A percentile compares a stretch with the other conserved stretches of the same genome.
phyloP scores from a whole-genome alignment of 306 rosid species.

The Sindora glabra region DNA sequence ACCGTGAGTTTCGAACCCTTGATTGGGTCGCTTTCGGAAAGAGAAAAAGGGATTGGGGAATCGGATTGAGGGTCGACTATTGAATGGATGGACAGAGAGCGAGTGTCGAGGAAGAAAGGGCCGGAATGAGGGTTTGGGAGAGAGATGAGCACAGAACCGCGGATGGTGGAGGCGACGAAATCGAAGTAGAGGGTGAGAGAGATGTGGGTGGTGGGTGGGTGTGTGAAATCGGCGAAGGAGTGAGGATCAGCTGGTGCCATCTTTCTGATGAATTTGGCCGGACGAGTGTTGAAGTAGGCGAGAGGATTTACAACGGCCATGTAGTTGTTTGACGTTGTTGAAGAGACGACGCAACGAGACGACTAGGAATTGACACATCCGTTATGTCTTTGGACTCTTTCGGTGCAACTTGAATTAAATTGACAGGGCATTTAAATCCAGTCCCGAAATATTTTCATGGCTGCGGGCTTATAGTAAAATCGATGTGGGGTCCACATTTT shows the following conservation, averaged over 20 bases:
- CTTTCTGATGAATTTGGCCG: too few relatives aligned
- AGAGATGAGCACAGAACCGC: conserved; percentile 39
- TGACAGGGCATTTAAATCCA: too few relatives aligned
- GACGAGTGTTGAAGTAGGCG: too few relatives aligned
- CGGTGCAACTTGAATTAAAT: too few relatives aligned
- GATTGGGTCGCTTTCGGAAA: conserved; percentile 30
- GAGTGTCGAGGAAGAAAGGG: conserved; percentile 49
- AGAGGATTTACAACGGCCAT: too few relatives aligned
- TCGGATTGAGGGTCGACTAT: conserved; percentile 27
- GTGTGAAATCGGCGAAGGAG: conserved; percentile 51
- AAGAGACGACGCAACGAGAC: too few relatives aligned
- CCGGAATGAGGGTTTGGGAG: conserved; percentile 18
- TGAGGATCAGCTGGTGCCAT: conserved; percentile 63
- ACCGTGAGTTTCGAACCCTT: conserved; percentile 38
- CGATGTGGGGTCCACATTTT: too few relatives aligned
- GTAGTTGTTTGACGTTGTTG: too few relatives aligned
- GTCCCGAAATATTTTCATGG: too few relatives aligned
- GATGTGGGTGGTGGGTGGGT: conserved; percentile 33
- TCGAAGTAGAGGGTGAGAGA: conserved; percentile 45
- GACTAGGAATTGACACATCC: too few relatives aligned
- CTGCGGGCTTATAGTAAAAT: too few relatives aligned
- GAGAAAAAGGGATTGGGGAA: conserved; percentile 23
- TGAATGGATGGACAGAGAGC: conserved; percentile 38
- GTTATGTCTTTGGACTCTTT: too few relatives aligned
- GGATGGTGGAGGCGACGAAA: conserved; percentile 41